Conservation (phyloP, 2,329 filamentous ascomycete genomes). For the Curvularia sp. region DNA sequence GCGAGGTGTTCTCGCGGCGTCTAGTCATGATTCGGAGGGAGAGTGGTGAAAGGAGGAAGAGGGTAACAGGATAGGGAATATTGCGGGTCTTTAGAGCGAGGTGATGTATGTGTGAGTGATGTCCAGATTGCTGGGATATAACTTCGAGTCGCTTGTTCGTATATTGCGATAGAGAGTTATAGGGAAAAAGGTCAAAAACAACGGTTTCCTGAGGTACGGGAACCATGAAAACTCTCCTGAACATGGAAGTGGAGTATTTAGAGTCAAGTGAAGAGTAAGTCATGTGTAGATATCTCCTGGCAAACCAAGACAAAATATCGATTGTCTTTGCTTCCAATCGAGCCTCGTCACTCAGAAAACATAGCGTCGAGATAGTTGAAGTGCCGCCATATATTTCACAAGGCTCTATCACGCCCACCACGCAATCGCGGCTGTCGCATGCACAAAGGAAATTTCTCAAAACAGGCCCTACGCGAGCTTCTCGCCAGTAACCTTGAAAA, state of each 20-base stretch:
- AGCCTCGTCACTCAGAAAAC: background rate
- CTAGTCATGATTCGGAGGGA: too few relatives aligned
- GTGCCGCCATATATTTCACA: background rate
- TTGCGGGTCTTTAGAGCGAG: background rate
- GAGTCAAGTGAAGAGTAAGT: too few relatives aligned
- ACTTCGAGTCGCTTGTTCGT: background rate
- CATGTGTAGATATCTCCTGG: background rate
- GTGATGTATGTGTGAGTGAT: background rate
- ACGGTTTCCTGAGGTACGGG: background rate
- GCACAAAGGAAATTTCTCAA: background rate
- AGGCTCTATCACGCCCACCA: background rate
- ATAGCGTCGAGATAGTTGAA: background rate
- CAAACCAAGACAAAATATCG: background rate
- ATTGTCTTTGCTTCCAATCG: background rate
- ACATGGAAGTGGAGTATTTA: too few relatives aligned
- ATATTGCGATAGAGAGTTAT: background rate
- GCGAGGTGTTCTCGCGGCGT: too few relatives aligned
- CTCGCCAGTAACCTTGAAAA: slow-evolving; percentile 46
- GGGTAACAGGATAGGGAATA: too few relatives aligned
- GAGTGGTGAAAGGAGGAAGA: too few relatives aligned
- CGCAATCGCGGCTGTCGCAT: too few relatives aligned
- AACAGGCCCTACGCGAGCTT: slow-evolving; percentile 33
- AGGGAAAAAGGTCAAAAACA: background rate
- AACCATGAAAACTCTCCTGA: background rate
- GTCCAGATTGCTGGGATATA: background rate